Conservation (phyloP, 2,329 filamentous ascomycete species). For the Pestalotiopsis sp. region DNA sequence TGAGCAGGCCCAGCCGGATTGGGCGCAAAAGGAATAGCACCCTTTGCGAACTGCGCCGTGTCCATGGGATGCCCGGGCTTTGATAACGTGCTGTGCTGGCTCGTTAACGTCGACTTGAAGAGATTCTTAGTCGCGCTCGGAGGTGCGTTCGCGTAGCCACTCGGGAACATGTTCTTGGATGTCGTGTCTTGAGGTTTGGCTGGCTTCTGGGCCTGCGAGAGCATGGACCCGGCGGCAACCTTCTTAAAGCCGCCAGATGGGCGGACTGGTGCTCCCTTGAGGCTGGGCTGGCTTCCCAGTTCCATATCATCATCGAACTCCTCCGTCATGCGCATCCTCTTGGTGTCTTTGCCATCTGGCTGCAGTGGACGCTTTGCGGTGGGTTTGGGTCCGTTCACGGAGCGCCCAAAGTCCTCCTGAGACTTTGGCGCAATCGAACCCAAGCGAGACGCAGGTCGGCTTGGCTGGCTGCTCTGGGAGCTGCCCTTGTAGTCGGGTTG, state of each 20-base stretch:
- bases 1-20: conserved; percentile 57
- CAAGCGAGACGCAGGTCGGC: conserved; percentile 59
- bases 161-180: conserved; percentile 60
- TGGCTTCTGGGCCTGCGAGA: conserved; percentile 27
- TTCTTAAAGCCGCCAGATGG: conserved; percentile 73
- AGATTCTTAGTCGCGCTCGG: conserved; percentile 56
- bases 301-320: conserved; percentile 66
- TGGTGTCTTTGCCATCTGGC: conserved; percentile 70
- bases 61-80: conserved; percentile 73
- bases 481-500: conserved; percentile 45
- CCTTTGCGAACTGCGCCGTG: conserved; percentile 85
- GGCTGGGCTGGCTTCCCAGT: conserved; percentile 60
- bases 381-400: conserved; percentile 69
- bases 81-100: conserved; percentile 66
- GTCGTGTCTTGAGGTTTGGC: conserved; percentile 55
- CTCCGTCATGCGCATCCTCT: conserved; percentile 79
- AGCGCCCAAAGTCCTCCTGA: conserved; percentile 62
- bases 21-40: conserved; percentile 86
- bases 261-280: conserved; percentile 84
- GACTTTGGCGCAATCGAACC: conserved; percentile 52
- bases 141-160: conserved; percentile 63
- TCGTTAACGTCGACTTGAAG: conserved; percentile 67
- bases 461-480: conserved; percentile 33
- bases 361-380: conserved; percentile 74
- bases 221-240: conserved; percentile 45